Percentiles rank a stretch among this genome's conserved stretches.
Evolutionary conservation across 495 filamentous ascomycete species (phyloP).

Genomic region (Hypoxylon cercidicola): DNA sequence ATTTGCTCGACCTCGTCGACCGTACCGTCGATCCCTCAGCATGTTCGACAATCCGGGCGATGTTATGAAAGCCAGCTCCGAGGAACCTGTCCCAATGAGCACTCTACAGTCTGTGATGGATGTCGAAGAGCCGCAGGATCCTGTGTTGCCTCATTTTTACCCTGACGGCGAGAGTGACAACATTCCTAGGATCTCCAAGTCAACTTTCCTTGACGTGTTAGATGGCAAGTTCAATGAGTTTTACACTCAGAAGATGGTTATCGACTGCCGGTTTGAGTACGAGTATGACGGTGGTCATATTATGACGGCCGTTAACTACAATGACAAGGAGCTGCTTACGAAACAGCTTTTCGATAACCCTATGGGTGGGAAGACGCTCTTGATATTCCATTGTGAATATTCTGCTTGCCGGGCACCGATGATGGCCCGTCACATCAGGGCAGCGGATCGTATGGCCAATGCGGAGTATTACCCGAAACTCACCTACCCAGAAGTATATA

Average conservation of each 20-base stretch:
- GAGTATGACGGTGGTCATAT: constrained; percentile 98
- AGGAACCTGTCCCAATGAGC: constrained; percentile 60
- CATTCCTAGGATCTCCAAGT: constrained; percentile 85
- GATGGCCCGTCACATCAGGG: constrained; percentile 90
- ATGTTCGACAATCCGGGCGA: constrained; percentile 96
- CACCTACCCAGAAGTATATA: constrained; percentile 94
- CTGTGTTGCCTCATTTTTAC: constrained; percentile 84
- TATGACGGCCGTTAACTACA: constrained; percentile 89
- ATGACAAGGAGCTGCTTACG: constrained; percentile 89
- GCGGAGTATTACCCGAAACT: constrained; percentile 84
- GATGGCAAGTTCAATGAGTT: constrained; percentile 80
- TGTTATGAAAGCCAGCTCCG: constrained; percentile 75
- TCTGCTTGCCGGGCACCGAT: constrained; percentile 97
- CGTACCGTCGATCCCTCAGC: constrained; percentile 89
- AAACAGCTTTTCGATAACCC: constrained; percentile 75
- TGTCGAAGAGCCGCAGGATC: constrained; percentile 71
- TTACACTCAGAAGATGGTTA: constrained; percentile 81
- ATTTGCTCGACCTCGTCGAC: constrained; percentile 81
- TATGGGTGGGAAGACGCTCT: constrained; percentile 73
- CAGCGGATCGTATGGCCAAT: constrained; percentile 85
- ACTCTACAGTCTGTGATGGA: constrained; percentile 79
- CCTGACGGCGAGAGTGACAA: constrained; percentile 82
- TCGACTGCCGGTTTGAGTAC: constrained; percentile 99
- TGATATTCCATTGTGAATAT: constrained; percentile 98
- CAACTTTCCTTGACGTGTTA: constrained; percentile 83